These are phyloP conservation scores for Pholiota microspora DNA, from an alignment of 768 basidiomycete species.

Conservation along the genomic window DNA sequence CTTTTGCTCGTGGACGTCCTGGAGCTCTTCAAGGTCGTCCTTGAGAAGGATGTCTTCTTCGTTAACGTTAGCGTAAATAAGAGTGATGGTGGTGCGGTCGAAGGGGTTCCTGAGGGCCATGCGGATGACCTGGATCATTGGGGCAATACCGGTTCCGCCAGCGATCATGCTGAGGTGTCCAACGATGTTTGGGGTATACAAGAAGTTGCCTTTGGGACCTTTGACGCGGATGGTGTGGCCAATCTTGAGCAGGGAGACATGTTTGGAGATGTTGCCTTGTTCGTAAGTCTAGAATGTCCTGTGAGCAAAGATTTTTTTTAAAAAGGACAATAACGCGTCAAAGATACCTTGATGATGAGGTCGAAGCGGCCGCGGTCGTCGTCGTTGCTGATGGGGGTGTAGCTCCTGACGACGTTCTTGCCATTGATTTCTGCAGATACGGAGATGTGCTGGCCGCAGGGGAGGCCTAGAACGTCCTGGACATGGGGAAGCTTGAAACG, in stretches of 20 bases:
- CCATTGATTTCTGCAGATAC: constrained; percentile 88
- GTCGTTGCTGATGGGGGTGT: constrained; percentile 94
- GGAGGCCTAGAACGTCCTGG: constrained; percentile 84
- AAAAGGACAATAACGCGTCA: background rate
- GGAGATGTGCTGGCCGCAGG: constrained; percentile 95
- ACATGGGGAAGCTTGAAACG: constrained; percentile 81
- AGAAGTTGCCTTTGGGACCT: constrained; percentile 96
- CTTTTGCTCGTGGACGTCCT: constrained; percentile 48
- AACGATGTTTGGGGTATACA: constrained; percentile 72
- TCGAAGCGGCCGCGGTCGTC: constrained; percentile 94
- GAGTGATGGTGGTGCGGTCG: constrained; percentile 77
- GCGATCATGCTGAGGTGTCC: constrained; percentile 93
- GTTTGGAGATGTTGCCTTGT: constrained; percentile 93
- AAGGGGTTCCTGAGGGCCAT: constrained; percentile 87
- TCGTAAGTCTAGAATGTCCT: constrained; percentile 79
- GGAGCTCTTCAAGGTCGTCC: constrained; percentile 81
- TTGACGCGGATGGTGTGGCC: constrained; percentile 90
- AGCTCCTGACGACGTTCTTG: constrained; percentile 87
- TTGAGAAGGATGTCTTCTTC: constrained; percentile 90
- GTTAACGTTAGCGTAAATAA: constrained; percentile 98
- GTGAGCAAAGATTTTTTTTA: background rate
- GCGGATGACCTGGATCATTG: constrained; percentile 98
- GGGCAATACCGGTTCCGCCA: constrained; percentile 97
- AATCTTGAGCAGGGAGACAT: constrained; percentile 77
- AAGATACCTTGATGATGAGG: constrained; percentile 87